Base-by-base conservation (phyloP, 2,329 filamentous ascomycete species). In the Aspergillus uvarum region DNA sequence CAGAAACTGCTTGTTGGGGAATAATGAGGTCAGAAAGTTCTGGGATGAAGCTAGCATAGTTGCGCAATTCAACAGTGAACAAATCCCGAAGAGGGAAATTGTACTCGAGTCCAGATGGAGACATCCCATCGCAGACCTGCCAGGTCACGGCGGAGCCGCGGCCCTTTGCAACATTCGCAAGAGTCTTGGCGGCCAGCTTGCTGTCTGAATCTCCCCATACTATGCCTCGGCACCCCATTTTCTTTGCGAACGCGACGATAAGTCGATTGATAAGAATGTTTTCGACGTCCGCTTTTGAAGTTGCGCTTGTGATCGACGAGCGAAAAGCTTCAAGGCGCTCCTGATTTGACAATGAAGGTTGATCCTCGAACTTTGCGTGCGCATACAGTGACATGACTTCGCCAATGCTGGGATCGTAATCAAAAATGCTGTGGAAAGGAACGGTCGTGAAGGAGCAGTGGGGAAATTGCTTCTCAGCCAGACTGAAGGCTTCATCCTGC, bases 101-200 rank as follows among this genome's bases (percentile, higher is more conserved):
- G 65, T 96, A 85, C 56, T 79, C 74, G 35, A 86, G 68, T 19
- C 82, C 85, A 68, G 81, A 81, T 1, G 83, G 82, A 10, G 85
- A 83, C 51, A 81, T 76, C 5, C 92, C 92, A 73, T 98, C 95
- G 54, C 87, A 86, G 16, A 93, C 85, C 67, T 90, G 86, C 87
- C 89, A 94, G 1, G 93, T 91, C 21, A 98, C 78, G 4, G 89
- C 86, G 66, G 89, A 92, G 0, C 94, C 95, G 52, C 94, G 85
- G 1, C 95, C 95, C 77, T 96, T 97, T 24, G 94, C 92, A 2
- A 94, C 92, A 77, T 95, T 91, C 6, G 91, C 83, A 14, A 99
- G 85, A 0, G 92, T 91, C 69, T 91, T 87, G 66, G 94, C 91
- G 4, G 95, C 94, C 31, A 99, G 86, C 16, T 88, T 86, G 5